These are phyloP conservation scores for Calophaca sinica DNA, from an alignment of 306 rosid genomes.

Conservation along the genomic window DNA sequence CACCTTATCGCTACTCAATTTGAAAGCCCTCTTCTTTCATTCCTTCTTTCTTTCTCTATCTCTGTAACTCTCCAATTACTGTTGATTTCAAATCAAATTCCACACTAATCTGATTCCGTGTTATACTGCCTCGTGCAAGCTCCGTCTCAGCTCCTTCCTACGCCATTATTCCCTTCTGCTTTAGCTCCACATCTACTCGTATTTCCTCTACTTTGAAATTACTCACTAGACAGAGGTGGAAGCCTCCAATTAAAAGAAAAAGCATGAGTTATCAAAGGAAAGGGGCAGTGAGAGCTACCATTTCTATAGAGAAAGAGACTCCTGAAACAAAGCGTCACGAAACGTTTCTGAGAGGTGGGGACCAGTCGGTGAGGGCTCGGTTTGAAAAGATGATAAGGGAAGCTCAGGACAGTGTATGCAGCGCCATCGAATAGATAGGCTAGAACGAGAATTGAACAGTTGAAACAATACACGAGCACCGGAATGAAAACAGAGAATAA, in stretches of 20 bases:
- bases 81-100: neutral
- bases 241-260: slow-evolving; percentile 6
- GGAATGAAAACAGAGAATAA: too few species aligned
- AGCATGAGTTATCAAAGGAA: neutral
- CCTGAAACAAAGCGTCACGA: slow-evolving; percentile 77
- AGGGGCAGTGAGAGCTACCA: slow-evolving; percentile 44
- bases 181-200: slow-evolving; percentile 17
- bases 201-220: slow-evolving; percentile 2
- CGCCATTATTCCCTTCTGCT: slow-evolving; percentile 33
- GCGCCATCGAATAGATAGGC: too few species aligned
- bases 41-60: neutral
- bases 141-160: slow-evolving; percentile 48
- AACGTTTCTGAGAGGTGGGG: slow-evolving; percentile 76
- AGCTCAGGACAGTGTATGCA: slow-evolving; percentile 84
- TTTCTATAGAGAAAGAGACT: slow-evolving; percentile 85
- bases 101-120: neutral
- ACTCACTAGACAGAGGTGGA: neutral
- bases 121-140: slow-evolving; percentile 47
- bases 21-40: neutral
- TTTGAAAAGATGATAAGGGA: slow-evolving; percentile 98
- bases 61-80: neutral
- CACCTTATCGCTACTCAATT: slow-evolving; percentile 22
- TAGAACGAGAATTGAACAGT: too few species aligned
- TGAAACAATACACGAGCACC: too few species aligned
- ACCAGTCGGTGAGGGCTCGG: slow-evolving; percentile 70